Evolutionary conservation across 139 green algal genomes (phyloP), one percentile per base, ranked within the genome.

Genomic region (Gonium pectorale): DNA sequence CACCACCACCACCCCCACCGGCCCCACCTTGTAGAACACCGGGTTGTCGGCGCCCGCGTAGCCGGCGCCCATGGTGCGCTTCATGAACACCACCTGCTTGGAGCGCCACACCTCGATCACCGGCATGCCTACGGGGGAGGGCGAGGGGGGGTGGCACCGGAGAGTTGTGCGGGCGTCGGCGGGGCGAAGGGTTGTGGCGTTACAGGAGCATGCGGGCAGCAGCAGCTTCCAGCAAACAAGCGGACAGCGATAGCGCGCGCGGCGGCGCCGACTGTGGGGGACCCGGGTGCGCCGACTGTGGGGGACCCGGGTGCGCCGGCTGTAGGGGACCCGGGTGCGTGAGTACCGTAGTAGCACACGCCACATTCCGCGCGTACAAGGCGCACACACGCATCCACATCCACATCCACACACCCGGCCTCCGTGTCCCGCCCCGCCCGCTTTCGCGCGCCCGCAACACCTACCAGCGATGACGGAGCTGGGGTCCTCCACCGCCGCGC

Each of bases 1-100:
- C 51, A 19, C 26, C 51, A 3, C 5, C 7, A 3, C 51, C 19
- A 21, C 63, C 8, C 1, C 31, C 31, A 19, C 31, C 63, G 31
- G 5, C 29, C 64, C 11, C 5, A 74, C 67, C 86, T 97, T 96
- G 87, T 95, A 97, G 85, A 95, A 94, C 29, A 95, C 88, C 9
- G 94, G 94, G 92, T 98, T 98, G 84, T 98, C 94, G 17, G 95
- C 93, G 37, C 93, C 95, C 9, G 96, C 96, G 86, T 98, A 98
- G 35, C 96, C 96, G 15, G 85, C 80, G 27, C 89, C 96, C 93
- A 98, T 94, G 51, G 89, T 94, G 67, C 96, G 92, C 95, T 98
- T 98, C 88, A 96, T 94, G 31, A 98, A 94, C 59, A 98, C 92
- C 5, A 94, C 89, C 89, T 94, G 91, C 93, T 97, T 97, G 67